These are phyloP conservation scores for Graphilbum fragrans DNA, from an alignment of 2,329 filamentous ascomycete genomes.

Conservation along the genomic window DNA sequence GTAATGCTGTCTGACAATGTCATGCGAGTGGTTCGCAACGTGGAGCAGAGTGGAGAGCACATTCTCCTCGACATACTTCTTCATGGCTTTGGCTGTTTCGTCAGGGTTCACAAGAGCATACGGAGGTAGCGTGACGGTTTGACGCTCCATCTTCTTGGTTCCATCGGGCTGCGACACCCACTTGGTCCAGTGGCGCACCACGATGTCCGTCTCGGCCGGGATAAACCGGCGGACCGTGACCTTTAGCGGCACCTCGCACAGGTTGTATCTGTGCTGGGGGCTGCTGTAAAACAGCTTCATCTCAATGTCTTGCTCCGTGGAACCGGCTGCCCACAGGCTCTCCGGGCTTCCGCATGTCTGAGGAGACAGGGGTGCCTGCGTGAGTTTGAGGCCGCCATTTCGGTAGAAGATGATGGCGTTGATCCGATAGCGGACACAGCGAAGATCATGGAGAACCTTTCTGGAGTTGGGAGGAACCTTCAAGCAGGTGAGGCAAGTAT, in stretches of 20 bases:
- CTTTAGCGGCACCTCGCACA: conserved; percentile 22
- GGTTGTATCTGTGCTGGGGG: conserved; percentile 17
- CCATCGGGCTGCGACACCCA: background rate
- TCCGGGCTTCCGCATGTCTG: background rate
- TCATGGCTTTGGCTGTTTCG: conserved; percentile 4
- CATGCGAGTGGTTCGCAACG: conserved; percentile 9
- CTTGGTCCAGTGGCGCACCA: conserved; percentile 24
- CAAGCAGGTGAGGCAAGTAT: conserved; percentile 27
- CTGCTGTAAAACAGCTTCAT: conserved; percentile 17
- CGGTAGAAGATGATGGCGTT: conserved; percentile 28
- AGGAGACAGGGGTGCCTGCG: conserved; percentile 9
- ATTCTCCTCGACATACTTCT: conserved; percentile 22
- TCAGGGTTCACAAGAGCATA: conserved; percentile 6
- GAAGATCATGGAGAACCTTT: conserved; percentile 32
- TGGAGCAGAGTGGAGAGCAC: conserved; percentile 17
- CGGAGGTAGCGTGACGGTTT: conserved; percentile 5
- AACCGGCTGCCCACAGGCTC: background rate
- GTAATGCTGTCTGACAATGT: conserved; percentile 7
- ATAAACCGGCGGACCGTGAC: conserved; percentile 29
- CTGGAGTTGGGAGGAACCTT: conserved; percentile 25
- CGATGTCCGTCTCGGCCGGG: conserved; percentile 23
- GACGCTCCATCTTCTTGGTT: background rate
- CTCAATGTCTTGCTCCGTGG: conserved; percentile 17
- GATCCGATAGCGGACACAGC: conserved; percentile 31
- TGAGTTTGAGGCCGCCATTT: conserved; percentile 29